Percentiles rank a stretch among this genome's conserved stretches.
phyloP scores from a whole-genome alignment of 495 filamentous ascomycete species.

The Podospora didyma region DNA sequence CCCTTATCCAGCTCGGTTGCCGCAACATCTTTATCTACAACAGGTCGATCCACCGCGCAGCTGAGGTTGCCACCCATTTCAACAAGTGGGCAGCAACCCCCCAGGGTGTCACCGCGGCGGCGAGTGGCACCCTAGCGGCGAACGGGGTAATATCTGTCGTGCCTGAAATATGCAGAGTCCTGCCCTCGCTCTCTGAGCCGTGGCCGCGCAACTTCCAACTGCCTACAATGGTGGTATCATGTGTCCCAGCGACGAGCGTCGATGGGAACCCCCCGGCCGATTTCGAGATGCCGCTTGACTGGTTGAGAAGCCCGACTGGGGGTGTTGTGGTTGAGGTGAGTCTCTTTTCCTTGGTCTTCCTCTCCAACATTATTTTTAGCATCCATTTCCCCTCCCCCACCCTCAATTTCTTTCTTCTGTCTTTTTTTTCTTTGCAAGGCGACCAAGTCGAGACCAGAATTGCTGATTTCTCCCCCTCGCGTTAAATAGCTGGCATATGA shows the following conservation, averaged over 20 bases:
- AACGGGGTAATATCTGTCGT: constrained; percentile 24
- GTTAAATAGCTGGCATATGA: constrained; percentile 61
- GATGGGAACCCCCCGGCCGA: constrained; percentile 62
- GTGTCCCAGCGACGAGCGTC: constrained; percentile 66
- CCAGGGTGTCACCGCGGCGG: constrained; percentile 22
- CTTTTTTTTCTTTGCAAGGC: too few species aligned
- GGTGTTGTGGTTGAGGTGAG: constrained; percentile 71
- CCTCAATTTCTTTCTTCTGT: too few species aligned
- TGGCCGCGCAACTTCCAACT: constrained; percentile 63
- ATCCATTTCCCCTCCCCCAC: too few species aligned
- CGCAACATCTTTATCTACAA: constrained; percentile 78
- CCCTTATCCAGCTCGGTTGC: constrained; percentile 72
- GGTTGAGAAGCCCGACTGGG: constrained; percentile 72
- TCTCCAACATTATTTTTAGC: too few species aligned
- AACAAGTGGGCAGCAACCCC: constrained; percentile 44
- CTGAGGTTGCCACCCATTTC: constrained; percentile 68
- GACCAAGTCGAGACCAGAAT: constrained; percentile 72
- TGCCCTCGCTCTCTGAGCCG: constrained; percentile 52
- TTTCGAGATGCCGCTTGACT: constrained; percentile 70
- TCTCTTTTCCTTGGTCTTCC: neutral
- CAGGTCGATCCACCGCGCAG: constrained; percentile 57
- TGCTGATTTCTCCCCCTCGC: neutral
- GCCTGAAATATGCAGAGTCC: constrained; percentile 54
- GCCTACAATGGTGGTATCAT: constrained; percentile 73
- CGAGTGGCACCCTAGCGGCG: constrained; percentile 33